Base-by-base conservation (phyloP, 331 rosid species). In the Dryas integrifolia region DNA sequence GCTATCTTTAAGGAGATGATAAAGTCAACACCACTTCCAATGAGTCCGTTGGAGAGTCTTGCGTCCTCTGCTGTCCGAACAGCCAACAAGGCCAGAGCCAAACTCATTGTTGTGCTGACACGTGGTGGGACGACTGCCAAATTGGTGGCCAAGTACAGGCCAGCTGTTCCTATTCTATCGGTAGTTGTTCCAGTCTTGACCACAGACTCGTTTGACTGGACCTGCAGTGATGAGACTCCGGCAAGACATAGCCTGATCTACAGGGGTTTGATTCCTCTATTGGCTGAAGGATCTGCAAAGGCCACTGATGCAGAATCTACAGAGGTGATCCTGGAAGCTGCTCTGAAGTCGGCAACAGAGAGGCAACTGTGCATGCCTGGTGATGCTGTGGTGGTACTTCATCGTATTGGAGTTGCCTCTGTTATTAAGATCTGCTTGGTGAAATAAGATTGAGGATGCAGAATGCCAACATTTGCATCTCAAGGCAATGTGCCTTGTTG, bases 21-120 rank as follows among this genome's bases (percentile, higher is more conserved):
- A 74, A 89, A 83, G 87, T 83, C 91, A 45, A 91, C 98, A 60
- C 98, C 98, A 0, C 86, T 94, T 82, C 98, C 98, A 0, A 94
- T 94, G 98, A 94, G 98, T 82, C 98, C 96, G 5, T 80, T 94
- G 91, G 98, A 94, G 82, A 94, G 98, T 53, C 98, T 94, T 78
- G 98, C 97, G 65, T 94, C 98, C 47, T 94, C 98, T 9, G 98
- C 98, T 8, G 98, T 94, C 53, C 87, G 95, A 74, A 91, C 97
- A 45, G 97, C 97, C 14, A 89, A 94, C 84, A 94, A 94, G 83
- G 98, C 98, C 56, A 88, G 39, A 67, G 98, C 98, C n/a, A 91
- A 89, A 67, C 97, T 94, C 72, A 94, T 94, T 51, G 96, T 94
- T 2, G 97, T 94, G 77, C 72, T 94, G 82, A 94, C 98, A 9